phyloP scores from a whole-genome alignment of 2,329 filamentous ascomycete species.

The Botrytis deweyae region DNA sequence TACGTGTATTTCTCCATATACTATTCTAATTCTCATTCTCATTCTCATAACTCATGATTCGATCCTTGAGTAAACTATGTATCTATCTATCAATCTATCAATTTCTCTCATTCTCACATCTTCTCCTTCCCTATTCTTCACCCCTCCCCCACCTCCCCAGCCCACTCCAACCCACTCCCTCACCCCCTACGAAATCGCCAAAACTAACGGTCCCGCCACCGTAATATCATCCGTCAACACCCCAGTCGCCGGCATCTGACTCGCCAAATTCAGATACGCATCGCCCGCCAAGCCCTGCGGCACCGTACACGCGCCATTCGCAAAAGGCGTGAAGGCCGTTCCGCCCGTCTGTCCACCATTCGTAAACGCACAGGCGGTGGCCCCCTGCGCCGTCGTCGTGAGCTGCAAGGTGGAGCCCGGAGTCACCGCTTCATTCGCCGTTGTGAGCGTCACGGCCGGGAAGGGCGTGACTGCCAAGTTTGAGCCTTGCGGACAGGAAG shows the following conservation, averaged over 20 bases:
- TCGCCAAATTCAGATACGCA: slow-evolving; percentile 67
- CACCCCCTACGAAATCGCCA: slow-evolving; percentile 40
- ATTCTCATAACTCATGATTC: not conserved
- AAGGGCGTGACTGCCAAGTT: slow-evolving; percentile 63
- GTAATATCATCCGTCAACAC: slow-evolving; percentile 61
- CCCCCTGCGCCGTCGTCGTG: slow-evolving; percentile 51
- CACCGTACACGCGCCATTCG: slow-evolving; percentile 55
- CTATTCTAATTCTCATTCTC: too few relatives aligned
- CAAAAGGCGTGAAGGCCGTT: slow-evolving; percentile 59
- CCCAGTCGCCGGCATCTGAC: slow-evolving; percentile 49
- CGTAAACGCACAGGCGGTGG: slow-evolving; percentile 65
- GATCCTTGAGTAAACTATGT: not conserved
- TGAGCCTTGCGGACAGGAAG: slow-evolving; percentile 64
- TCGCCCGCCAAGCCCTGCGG: slow-evolving; percentile 63
- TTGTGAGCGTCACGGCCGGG: slow-evolving; percentile 56
- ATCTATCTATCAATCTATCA: not conserved
- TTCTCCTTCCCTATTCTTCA: not conserved
- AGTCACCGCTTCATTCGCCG: slow-evolving; percentile 42
- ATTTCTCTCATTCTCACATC: not conserved
- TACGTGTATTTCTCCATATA: not conserved
- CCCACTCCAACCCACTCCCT: fast-evolving
- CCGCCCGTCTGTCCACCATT: slow-evolving; percentile 58
- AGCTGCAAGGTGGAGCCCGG: slow-evolving; percentile 49
- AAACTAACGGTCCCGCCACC: slow-evolving; percentile 62
- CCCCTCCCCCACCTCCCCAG: not conserved